Conservation (phyloP, 1,284 basidiomycete genomes). For the Naganishia liquefaciens region DNA sequence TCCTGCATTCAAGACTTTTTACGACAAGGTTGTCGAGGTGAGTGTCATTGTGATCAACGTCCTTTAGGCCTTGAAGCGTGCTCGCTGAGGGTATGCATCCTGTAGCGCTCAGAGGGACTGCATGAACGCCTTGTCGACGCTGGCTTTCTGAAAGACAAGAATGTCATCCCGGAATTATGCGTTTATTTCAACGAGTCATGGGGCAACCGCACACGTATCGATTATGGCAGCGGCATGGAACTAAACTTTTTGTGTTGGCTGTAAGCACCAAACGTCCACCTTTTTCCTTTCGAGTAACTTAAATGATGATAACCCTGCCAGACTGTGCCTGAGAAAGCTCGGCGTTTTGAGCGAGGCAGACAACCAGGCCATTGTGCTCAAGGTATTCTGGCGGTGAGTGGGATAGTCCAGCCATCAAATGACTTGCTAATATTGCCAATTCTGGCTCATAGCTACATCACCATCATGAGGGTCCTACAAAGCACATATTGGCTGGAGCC, state of each 20-base stretch:
- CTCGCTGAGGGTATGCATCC: too few relatives aligned
- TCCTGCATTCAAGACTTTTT: constrained; percentile 90
- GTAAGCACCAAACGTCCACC: constrained; percentile 59
- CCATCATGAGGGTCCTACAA: constrained; percentile 87
- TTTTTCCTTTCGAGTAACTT: neutral
- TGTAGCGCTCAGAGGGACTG: constrained; percentile 53
- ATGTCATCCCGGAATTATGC: constrained; percentile 20
- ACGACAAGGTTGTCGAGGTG: constrained; percentile 76
- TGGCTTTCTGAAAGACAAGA: constrained; percentile 4
- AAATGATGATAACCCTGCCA: constrained; percentile 45
- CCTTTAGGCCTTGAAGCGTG: too few relatives aligned
- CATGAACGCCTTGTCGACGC: constrained; percentile 25
- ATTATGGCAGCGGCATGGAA: constrained; percentile 99
- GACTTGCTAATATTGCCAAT: neutral
- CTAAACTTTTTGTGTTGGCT: constrained; percentile 97
- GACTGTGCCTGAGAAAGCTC: constrained; percentile 77
- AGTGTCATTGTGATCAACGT: constrained; percentile 38
- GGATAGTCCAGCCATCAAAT: too few relatives aligned
- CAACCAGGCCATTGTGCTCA: constrained; percentile 73
- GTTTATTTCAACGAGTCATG: constrained; percentile 81
- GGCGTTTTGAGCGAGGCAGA: constrained; percentile 69
- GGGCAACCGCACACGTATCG: constrained; percentile 89
- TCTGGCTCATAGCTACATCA: constrained; percentile 66
- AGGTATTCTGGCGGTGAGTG: constrained; percentile 82
- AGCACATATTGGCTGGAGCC: constrained; percentile 90